phyloP scores from a whole-genome alignment of 345 rosid species.

The Rhizophora mangle region DNA sequence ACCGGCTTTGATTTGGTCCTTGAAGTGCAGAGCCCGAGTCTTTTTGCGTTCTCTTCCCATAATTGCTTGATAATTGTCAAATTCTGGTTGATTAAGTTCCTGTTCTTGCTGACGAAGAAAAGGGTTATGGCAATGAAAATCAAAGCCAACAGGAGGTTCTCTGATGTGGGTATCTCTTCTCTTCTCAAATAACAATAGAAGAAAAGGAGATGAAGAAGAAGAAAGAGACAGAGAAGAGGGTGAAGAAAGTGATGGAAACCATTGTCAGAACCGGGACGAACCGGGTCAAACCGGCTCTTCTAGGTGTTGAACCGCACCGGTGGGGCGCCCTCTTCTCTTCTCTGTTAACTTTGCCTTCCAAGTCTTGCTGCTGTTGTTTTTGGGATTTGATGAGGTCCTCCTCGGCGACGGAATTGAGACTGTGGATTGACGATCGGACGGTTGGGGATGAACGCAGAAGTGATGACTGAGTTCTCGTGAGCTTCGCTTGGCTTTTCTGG shows the following conservation, averaged over 20 bases:
- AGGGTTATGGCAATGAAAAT: constrained; percentile 74
- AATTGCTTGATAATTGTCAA: constrained; percentile 41
- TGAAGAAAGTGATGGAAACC: constrained; percentile 51
- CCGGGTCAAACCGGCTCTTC: constrained; percentile 47
- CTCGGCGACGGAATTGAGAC: constrained; percentile 63
- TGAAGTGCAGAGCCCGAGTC: constrained; percentile 33
- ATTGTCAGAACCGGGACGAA: constrained; percentile 49
- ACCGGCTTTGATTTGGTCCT: constrained; percentile 51
- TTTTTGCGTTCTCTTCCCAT: constrained; percentile 40
- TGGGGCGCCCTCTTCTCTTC: constrained; percentile 21
- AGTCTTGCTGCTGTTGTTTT: constrained; percentile 11
- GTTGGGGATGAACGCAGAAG: constrained; percentile 83
- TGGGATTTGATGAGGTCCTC: constrained; percentile 39
- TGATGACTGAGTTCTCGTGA: constrained; percentile 76
- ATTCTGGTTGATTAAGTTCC: constrained; percentile 52
- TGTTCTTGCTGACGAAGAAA: constrained; percentile 73
- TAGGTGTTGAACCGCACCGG: constrained; percentile 43
- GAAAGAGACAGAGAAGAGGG: constrained; percentile 43
- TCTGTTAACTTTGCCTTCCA: constrained; percentile 27
- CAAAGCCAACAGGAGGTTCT: constrained; percentile 66
- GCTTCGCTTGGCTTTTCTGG: constrained; percentile 57
- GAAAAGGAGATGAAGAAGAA: constrained; percentile 33
- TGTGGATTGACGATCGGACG: constrained; percentile 83
- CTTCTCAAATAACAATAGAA: constrained; percentile 36
- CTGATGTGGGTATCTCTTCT: constrained; percentile 66